phyloP scores from a whole-genome alignment of 225 moss, liverwort and hornwort species.

The Bryum argenteum region DNA sequence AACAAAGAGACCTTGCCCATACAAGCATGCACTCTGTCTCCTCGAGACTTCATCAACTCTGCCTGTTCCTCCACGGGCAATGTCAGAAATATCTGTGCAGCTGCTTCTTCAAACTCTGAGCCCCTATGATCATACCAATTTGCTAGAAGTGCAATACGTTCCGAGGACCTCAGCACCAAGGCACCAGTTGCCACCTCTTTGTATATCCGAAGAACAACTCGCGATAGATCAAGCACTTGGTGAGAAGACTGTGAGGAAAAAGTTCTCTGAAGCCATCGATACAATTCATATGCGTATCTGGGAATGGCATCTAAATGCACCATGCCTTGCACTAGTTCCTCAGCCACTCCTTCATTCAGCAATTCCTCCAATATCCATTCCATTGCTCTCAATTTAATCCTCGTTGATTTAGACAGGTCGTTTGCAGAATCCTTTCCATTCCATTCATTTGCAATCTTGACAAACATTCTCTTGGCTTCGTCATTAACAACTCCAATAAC shows the following conservation, averaged over 20 bases:
- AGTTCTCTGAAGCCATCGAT: too few species aligned
- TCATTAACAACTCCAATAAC: neutral
- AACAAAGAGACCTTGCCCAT: neutral
- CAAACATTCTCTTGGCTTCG: conserved; percentile 16
- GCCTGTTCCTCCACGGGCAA: conserved; percentile 18
- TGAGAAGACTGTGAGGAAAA: too few species aligned
- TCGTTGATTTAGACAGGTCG: too few species aligned
- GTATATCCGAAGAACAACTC: conserved; percentile 2
- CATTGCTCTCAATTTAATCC: neutral
- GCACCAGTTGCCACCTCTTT: conserved; percentile 15
- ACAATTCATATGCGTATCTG: too few species aligned
- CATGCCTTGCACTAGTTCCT: conserved; percentile 12
- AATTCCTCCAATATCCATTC: neutral
- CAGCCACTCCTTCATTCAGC: neutral
- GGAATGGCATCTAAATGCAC: neutral
- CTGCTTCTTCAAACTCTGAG: neutral
- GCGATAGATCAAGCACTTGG: too few species aligned
- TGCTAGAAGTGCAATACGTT: conserved; percentile 9
- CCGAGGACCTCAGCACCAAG: conserved; percentile 1
- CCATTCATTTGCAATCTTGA: neutral
- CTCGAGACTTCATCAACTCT: neutral
- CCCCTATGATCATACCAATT: conserved; percentile 18
- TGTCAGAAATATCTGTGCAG: neutral
- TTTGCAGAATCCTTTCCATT: too few species aligned
- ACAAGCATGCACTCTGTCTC: neutral